Base-by-base conservation (phyloP, 176 grass and related monocot genomes). In the Panicum miliaceum region DNA sequence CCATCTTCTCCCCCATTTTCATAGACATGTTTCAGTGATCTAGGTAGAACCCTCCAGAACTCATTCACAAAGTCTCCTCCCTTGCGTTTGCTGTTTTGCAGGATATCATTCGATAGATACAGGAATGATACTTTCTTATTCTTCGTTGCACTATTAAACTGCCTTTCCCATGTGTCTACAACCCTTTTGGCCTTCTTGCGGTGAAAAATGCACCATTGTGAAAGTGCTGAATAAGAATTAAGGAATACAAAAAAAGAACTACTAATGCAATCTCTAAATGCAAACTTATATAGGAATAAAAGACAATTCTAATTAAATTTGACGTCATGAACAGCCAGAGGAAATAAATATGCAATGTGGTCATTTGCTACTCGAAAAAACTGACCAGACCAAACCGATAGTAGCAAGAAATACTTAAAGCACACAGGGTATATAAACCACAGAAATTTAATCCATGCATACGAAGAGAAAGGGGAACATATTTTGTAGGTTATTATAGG, bases 31-130 rank as follows among this genome's bases (percentile, higher is more conserved):
- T 93, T 99, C 77, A 99, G 64, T 53, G 83, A 93, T 64, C 78
- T 75, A 71, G 96, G 96, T 23, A 99, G 91, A 79, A 99, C 96
- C 88, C 87, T 99, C 96, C 96, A 99, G 84, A 99, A 99, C 84
- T 99, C 96, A 89, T 96, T 92, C 27, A 99, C 91, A 72, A 91
- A 96, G 56, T 99, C 96, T 32, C 88, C 83, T 74, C 96, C 91
- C 88, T 99, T 94, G 45, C 96, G 96, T 83, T 90, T 99, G 73
- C 96, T 99, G 50, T 99, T 99, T 87, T 99, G 96, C 79, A 99
- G 71, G 73, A 99, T 99, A 62, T 99, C 96, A 89, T 99, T 99
- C 43, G 96, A 89, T 79, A 99, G 90, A 84, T 99, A 99, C 25
- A 99, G 89, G 36, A 94, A 90, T 23, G 88, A 85, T 22, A 96